Conservation (phyloP, 352 stramenopile genomes). For the Globisporangium splendens region DNA sequence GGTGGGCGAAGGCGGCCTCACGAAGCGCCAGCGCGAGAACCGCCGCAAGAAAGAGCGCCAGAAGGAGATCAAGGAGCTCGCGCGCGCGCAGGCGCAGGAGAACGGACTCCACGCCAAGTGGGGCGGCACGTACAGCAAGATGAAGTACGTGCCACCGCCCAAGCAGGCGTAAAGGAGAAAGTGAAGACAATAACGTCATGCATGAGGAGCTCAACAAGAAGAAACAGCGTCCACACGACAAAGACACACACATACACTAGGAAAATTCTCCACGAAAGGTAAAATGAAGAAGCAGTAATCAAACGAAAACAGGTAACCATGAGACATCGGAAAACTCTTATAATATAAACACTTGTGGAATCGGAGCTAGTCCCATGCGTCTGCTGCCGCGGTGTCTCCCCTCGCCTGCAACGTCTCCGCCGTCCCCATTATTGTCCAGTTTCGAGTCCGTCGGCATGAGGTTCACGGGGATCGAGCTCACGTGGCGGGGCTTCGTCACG, state of each 20-base stretch:
- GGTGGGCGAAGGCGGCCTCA: slow-evolving; percentile 29
- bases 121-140: slow-evolving; percentile 40
- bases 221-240: slow-evolving; percentile 1
- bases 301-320: not conserved
- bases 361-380: slow-evolving; percentile 28
- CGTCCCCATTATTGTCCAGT: slow-evolving; percentile 2
- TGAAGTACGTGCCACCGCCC: slow-evolving; percentile 67
- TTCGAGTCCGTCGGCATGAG: slow-evolving; percentile 17
- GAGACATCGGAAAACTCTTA: slow-evolving; percentile 19
- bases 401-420: slow-evolving; percentile 12
- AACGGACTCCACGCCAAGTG: slow-evolving; percentile 66
- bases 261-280: not conserved
- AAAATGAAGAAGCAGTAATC: not conserved
- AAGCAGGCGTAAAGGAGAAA: not conserved
- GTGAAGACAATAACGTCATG: not conserved
- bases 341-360: slow-evolving; percentile 74
- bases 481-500: slow-evolving; percentile 46
- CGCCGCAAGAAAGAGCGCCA: slow-evolving; percentile 77
- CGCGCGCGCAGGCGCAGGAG: slow-evolving; percentile 64
- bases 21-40: slow-evolving; percentile 77
- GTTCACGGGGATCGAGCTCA: slow-evolving; percentile 50
- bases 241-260: not conserved
- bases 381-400: slow-evolving; percentile 26
- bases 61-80: slow-evolving; percentile 69
- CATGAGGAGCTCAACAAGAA: too few relatives aligned